phyloP scores from a whole-genome alignment of 2,329 filamentous ascomycete species.

The Colletotrichum brevisporum region DNA sequence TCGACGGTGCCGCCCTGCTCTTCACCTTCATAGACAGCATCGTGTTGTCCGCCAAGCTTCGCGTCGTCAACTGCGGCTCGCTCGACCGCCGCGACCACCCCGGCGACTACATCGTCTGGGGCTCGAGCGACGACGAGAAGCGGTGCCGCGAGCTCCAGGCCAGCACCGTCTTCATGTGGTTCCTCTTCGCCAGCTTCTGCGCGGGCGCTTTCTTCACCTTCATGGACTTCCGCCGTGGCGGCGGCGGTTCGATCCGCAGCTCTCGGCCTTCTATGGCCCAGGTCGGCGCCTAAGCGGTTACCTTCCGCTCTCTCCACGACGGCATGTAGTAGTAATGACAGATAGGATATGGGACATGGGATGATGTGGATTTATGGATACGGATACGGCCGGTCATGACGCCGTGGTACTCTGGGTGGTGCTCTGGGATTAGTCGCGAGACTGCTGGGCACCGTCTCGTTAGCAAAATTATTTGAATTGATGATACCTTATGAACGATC shows the following conservation, averaged over 20 bases:
- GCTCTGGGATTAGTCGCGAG: slow-evolving; percentile 1
- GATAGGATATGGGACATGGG: slow-evolving; percentile 27
- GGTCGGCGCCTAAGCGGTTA: slow-evolving; percentile 60
- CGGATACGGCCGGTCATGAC: slow-evolving; percentile 23
- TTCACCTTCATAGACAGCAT: slow-evolving; percentile 81
- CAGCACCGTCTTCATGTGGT: slow-evolving; percentile 83
- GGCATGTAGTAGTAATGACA: slow-evolving; percentile 35
- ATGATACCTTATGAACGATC: slow-evolving; percentile 15
- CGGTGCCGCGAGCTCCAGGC: slow-evolving; percentile 84
- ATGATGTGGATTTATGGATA: slow-evolving; percentile 30
- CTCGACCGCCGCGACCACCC: slow-evolving; percentile 49
- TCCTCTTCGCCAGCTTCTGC: slow-evolving; percentile 76
- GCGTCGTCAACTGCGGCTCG: slow-evolving; percentile 75
- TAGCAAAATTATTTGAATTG: slow-evolving; percentile 6
- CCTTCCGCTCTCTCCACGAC: slow-evolving; percentile 18
- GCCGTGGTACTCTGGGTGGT: slow-evolving; percentile 3
- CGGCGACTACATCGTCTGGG: slow-evolving; percentile 72
- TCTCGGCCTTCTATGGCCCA: slow-evolving; percentile 70
- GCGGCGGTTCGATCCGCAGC: slow-evolving; percentile 59
- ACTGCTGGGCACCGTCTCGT: slow-evolving; percentile 10
- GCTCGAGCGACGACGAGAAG: slow-evolving; percentile 70
- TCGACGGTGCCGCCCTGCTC: slow-evolving; percentile 73
- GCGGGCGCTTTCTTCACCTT: slow-evolving; percentile 70
- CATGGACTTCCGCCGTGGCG: slow-evolving; percentile 65
- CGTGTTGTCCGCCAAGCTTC: slow-evolving; percentile 78